Base-by-base conservation (phyloP, 108 stramenopile species). In the Chaetoceros tenuissimus region DNA sequence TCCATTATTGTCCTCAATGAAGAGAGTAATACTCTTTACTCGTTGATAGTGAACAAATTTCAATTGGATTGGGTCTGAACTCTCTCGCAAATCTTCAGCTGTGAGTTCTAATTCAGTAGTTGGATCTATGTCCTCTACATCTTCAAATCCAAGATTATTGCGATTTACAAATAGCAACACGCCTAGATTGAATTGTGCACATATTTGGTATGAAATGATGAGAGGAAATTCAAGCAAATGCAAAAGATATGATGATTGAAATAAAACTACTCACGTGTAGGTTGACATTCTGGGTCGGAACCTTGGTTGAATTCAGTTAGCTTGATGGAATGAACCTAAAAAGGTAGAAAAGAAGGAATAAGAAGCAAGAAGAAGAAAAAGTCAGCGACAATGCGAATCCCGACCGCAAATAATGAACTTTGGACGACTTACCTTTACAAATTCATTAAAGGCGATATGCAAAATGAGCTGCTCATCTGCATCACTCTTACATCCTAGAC, bases 391-490 rank as follows among this genome's bases (percentile, higher is more conserved):
- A n/a, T n/a, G n/a, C n/a, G n/a, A n/a, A n/a, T n/a, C n/a, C n/a
- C n/a, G n/a, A n/a, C n/a, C n/a, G n/a, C n/a, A n/a, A n/a, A n/a
- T n/a, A n/a, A n/a, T n/a, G n/a, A n/a, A n/a, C n/a, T n/a, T n/a
- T n/a, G n/a, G n/a, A n/a, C n/a, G n/a, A 46, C 31, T 24, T 49
- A 78, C 82, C 68, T 77, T 80, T 51, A 92, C 91, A 61, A 84
- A 86, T 57, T 92, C 91, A 24, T 82, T 71, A 76, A 92, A 92
- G 30, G 76, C 69, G 49, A 92, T 57, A 63, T 92, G 91, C 44
- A 92, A 45, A 55, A 92, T 88, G 31, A 88, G 40, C 63, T 92
- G 91, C 64, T 92, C 91, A 63, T 92, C 91, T 23, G 91, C 81
- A 63, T 92, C 91, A 71, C 81, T 84, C 51, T 82, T 81, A 63